A percentile compares a stretch with the other conserved stretches of the same genome.
These are phyloP conservation scores for Plectosphaerella plurivora DNA, from an alignment of 2,329 filamentous ascomycete genomes.

Conservation along the genomic window DNA sequence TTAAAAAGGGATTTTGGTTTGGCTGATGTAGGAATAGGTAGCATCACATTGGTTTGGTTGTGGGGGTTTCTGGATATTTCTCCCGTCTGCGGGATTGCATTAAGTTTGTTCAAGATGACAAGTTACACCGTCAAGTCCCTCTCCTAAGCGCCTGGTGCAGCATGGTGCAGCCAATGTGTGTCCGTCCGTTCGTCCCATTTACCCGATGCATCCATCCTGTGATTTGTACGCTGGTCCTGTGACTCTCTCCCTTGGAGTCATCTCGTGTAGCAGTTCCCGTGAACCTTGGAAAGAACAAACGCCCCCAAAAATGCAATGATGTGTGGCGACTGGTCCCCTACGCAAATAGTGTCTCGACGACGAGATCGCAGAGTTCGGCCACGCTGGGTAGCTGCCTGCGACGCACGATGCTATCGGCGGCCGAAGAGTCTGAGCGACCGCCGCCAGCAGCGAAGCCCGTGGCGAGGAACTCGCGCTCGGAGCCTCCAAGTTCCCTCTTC, in stretches of 20 bases:
- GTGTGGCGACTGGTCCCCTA: too few species aligned
- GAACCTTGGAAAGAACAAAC: too few species aligned
- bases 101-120: too few species aligned
- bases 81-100: too few species aligned
- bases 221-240: too few species aligned
- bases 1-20: neutral
- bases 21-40: neutral
- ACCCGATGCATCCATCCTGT: too few species aligned
- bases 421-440: conserved; percentile 10
- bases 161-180: neutral
- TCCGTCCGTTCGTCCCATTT: too few species aligned
- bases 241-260: too few species aligned
- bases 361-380: conserved; percentile 38
- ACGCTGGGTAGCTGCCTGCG: conserved; percentile 31
- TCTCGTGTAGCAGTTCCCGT: too few species aligned
- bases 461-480: conserved; percentile 53
- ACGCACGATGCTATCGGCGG: conserved; percentile 26
- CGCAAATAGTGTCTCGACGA: conserved; percentile 37
- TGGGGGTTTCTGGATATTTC: too few species aligned
- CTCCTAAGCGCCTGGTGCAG: neutral
- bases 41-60: neutral
- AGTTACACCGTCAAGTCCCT: too few species aligned
- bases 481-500: conserved; percentile 48
- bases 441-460: conserved; percentile 37
- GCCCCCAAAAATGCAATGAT: too few species aligned